Evolutionary conservation across 805 yeast genomes (phyloP), one percentile per base, ranked within the genome.

Genomic region (Myxozyma udenii): DNA sequence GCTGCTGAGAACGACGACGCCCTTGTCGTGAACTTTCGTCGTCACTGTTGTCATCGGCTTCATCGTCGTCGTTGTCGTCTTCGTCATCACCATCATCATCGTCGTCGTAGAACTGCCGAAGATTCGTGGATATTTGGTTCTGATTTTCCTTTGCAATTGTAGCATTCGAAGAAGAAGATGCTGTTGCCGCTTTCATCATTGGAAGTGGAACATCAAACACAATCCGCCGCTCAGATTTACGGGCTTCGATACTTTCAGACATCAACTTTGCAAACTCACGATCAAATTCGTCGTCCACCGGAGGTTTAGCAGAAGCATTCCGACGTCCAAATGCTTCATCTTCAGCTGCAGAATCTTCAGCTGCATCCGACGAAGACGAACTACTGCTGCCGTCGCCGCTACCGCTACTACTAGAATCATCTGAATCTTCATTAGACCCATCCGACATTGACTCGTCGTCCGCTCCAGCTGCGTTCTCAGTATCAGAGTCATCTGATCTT

Each of bases 121-220:
- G 33, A 28, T 28, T 14, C 9, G 9, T 28, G 9, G 33, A 14
- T 28, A 14, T 14, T 9, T 9, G 12, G 14, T 28, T 28, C 14
- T 28, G 33, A 28, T 9, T 28, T 28, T 9, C 9, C 14, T 9
- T 9, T 28, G 33, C 9, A 9, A 14, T 9, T 28, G 33, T 9
- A 14, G 14, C 14, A 9, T 9, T 9, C 9, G 33, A 9, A 9
- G 33, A 9, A 28, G 33, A 28, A 9, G 33, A 28, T 9, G 14
- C 14, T 28, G 14, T 14, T 11, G 14, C 35, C 5, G 45, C 4
- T n/a, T 50, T 37, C 44, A 45, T 50, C 41, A 58, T 37, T 7
- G 62, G 62, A 9, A 58, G 43, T 7, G 62, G 61, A 14, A 58
- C 61, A 37, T 58, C 62, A 28, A 58, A 51, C 19, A 48, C 47